Evolutionary conservation across 306 rosid species (phyloP), one percentile per base, ranked within the genome.

Genomic region (Pachyrhizus erosus): DNA sequence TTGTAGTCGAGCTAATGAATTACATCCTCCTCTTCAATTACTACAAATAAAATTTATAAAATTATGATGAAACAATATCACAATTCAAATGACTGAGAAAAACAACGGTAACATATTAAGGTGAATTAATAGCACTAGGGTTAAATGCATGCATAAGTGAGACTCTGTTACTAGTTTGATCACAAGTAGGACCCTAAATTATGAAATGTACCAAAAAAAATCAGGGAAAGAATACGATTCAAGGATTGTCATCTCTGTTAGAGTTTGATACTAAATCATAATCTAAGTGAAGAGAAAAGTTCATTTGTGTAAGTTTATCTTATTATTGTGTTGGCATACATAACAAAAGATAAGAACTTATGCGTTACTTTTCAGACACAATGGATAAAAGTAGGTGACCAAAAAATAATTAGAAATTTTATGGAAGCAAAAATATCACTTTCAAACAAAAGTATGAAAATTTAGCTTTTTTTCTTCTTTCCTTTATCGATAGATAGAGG

Each of bases 141-240:
- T 23, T 58, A 23, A 72, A 48, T 87, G 84, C 86, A 87, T 87
- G 83, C 78, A 87, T 82, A 88, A 52, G 23, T 24, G 81, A 58
- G 55, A 81, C 43, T 45, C 9, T 81, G 71, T 29, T 48, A 51
- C 12, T 84, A 62, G 75, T 80, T 86, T 69, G 86, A 87, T 77
- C 2, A 78, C 21, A 26, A 60, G 86, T 81, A 84, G 83, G 86
- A 82, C 84, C 90, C 60, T 75, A 43, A 71, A 34, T 40, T 61
- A 81, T 81, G 90, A 81, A 81, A 79, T 68, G 76, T 61, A 74
- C 84, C 78, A 86, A 74, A 21, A 69, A 61, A 14, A 81, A 69
- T 81, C 13, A 84, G 45, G 74, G 39, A 42, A 31, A 42, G 37
- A 77, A 84, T 80, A 49, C 40, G 42, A 86, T 67, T 84, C 76